phyloP scores from a whole-genome alignment of 495 filamentous ascomycete genomes.

The Penicillium arizonense region DNA sequence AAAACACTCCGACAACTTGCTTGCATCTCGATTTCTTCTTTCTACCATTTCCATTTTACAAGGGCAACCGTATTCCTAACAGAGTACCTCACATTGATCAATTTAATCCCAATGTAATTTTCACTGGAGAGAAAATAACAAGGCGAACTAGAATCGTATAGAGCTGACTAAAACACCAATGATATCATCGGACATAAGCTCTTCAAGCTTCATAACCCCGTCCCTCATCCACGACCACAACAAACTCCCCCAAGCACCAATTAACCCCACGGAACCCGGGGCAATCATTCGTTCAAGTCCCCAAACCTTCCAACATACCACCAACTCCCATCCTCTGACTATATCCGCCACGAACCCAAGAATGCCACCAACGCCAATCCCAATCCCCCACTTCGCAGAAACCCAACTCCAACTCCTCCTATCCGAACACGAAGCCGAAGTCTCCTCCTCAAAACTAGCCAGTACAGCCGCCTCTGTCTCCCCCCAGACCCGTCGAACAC shows the following conservation, averaged over 20 bases:
- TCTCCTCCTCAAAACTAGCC: conserved; percentile 49
- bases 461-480: conserved; percentile 71
- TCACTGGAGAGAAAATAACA: no score
- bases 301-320: neutral
- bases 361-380: conserved; percentile 38
- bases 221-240: neutral
- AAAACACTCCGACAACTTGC: no score
- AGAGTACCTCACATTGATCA: neutral
- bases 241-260: conserved; percentile 2
- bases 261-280: neutral
- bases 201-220: neutral
- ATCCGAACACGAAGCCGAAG: conserved; percentile 71
- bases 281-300: neutral
- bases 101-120: neutral
- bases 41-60: no score
- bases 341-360: neutral
- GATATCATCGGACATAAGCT: conserved; percentile 10
- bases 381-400: conserved; percentile 73
- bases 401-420: conserved; percentile 77
- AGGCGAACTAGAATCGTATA: neutral
- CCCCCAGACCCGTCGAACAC: conserved; percentile 64
- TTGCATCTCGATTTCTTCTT: no score
- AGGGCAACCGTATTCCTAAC: no score
- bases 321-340: neutral
- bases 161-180: conserved; percentile 21